Percentiles rank a stretch among this genome's conserved stretches.
Conservation (phyloP, 352 stramenopile species). For the Phytophthora parvispora region DNA sequence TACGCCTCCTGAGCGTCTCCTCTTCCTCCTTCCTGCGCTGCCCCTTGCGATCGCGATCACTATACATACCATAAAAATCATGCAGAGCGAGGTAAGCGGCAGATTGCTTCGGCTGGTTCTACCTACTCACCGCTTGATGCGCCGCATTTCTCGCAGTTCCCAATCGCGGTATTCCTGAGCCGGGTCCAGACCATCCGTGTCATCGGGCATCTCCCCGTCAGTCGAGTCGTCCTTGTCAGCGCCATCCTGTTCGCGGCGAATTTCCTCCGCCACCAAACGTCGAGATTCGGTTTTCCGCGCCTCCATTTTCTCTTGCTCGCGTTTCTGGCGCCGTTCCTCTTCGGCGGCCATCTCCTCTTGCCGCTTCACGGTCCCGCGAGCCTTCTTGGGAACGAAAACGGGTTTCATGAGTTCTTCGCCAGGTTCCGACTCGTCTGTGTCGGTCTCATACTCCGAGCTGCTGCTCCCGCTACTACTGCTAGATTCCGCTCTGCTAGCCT, state of each 20-base stretch:
- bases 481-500: conserved; percentile 43
- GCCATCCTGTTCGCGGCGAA: conserved; percentile 72
- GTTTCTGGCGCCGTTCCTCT: conserved; percentile 67
- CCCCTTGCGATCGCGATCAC: conserved; percentile 88
- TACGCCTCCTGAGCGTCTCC: conserved; percentile 90
- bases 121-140: conserved; percentile 87
- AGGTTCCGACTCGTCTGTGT: conserved; percentile 80
- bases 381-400: conserved; percentile 93
- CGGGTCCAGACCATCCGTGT: conserved; percentile 91
- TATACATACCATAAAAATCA: conserved; percentile 27
- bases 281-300: conserved; percentile 76
- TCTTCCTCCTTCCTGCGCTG: conserved; percentile 82
- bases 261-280: conserved; percentile 80
- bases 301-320: conserved; percentile 69
- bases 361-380: conserved; percentile 84
- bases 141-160: conserved; percentile 95
- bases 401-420: conserved; percentile 90
- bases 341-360: conserved; percentile 85
- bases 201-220: conserved; percentile 91
- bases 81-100: conserved; percentile 6
- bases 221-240: conserved; percentile 57
- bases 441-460: conserved; percentile 85
- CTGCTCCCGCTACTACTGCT: conserved; percentile 53
- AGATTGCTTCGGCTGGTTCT: neutral
- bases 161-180: conserved; percentile 94